Conservation (phyloP, 306 rosid genomes). For the Senna siamea region DNA sequence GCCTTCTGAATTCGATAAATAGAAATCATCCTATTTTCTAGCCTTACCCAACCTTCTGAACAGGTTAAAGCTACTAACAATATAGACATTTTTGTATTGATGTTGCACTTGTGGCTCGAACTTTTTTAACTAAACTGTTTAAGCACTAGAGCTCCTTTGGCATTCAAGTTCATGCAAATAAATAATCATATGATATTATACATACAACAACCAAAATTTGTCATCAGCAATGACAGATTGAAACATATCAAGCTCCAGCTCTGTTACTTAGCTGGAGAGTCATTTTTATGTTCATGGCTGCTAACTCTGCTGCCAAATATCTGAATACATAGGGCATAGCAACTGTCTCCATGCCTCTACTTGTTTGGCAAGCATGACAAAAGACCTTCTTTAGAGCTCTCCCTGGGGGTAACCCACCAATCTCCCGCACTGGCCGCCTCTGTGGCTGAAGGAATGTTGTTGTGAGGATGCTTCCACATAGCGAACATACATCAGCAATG, state of each 20-base stretch:
- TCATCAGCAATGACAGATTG: conserved; percentile 1
- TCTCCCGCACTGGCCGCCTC: conserved; percentile 48
- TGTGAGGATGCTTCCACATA: conserved; percentile 85
- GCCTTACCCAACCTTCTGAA: neutral
- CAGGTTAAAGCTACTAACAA: neutral
- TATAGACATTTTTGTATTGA: neutral
- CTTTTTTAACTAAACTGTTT: neutral
- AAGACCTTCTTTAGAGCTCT: conserved; percentile 62
- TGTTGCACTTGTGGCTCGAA: neutral
- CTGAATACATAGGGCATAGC: conserved; percentile 94
- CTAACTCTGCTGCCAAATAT: conserved; percentile 92
- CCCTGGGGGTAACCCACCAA: conserved; percentile 71
- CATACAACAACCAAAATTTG: conserved; percentile 8
- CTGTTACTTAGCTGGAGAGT: conserved; percentile 64
- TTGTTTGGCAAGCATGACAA: conserved; percentile 72
- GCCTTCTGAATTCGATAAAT: neutral
- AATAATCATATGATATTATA: conserved; percentile 1
- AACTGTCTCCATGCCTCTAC: conserved; percentile 92
- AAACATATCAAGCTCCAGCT: conserved; percentile 41
- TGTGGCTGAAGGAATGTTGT: conserved; percentile 61
- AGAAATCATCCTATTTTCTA: neutral
- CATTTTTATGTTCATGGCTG: conserved; percentile 92
- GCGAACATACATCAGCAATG: conserved; percentile 85
- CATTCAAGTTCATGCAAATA: conserved; percentile 21
- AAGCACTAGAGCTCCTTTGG: neutral